phyloP scores from a whole-genome alignment of 441 rosid species.

The Macaranga tanarius region DNA sequence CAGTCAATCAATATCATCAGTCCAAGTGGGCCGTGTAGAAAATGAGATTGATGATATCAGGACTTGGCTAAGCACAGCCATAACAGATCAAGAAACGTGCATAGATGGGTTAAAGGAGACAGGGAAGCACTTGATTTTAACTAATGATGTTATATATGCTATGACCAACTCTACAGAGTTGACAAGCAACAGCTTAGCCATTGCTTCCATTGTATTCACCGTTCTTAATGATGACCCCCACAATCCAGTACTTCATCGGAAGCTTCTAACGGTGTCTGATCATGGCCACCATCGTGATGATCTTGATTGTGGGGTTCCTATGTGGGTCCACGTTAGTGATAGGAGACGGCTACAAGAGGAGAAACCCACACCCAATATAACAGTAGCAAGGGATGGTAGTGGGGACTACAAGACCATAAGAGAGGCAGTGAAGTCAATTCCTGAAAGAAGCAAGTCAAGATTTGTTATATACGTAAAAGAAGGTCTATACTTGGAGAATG shows the following conservation, averaged over 20 bases:
- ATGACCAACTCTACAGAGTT: conserved; percentile 42
- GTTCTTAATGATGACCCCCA: conserved; percentile 48
- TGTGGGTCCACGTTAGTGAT: conserved; percentile 46
- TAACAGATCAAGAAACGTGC: conserved; percentile 73
- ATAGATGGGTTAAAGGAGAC: conserved; percentile 54
- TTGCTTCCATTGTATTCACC: conserved; percentile 50
- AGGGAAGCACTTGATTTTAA: conserved; percentile 24
- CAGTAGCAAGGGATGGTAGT: conserved; percentile 56
- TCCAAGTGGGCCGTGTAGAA: conserved; percentile 3
- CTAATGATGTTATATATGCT: conserved; percentile 30
- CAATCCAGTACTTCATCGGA: conserved; percentile 20
- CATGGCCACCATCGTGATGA: conserved; percentile 21
- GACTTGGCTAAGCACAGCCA: conserved; percentile 62
- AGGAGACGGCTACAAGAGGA: conserved; percentile 37
- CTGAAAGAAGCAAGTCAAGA: conserved; percentile 36
- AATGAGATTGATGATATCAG: conserved; percentile 39
- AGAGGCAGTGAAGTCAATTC: conserved; percentile 52
- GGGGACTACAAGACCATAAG: conserved; percentile 41
- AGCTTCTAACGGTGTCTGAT: conserved; percentile 6
- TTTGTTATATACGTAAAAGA: conserved; percentile 43
- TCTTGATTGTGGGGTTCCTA: conserved; percentile 49
- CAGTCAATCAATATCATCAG: conserved; percentile 28
- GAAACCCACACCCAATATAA: conserved; percentile 31
- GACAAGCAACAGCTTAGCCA: conserved; percentile 72
- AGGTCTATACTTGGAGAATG: conserved; percentile 47